Evolutionary conservation across 1,284 basidiomycete genomes (phyloP).

Genomic region (Apiotrichum veenhuisii): DNA sequence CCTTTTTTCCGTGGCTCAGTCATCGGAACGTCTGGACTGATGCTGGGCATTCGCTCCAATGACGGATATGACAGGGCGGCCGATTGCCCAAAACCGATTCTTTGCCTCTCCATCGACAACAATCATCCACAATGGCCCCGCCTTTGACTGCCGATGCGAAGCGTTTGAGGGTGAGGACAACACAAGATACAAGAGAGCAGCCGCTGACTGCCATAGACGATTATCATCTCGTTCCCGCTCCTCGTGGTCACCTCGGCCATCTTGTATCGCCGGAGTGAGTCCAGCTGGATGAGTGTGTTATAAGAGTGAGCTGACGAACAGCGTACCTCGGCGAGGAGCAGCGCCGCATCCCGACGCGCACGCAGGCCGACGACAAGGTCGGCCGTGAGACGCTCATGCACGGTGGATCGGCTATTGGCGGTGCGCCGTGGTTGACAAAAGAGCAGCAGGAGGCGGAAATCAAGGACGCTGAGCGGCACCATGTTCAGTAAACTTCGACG

Average conservation of each 20-base stretch:
- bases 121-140: slow-evolving; percentile 17
- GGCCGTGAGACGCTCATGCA: slow-evolving; percentile 14
- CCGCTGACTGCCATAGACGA: slow-evolving; percentile 27
- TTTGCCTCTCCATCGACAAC: background rate
- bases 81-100: background rate
- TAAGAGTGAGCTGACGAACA: slow-evolving; percentile 5
- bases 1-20: no score
- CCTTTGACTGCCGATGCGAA: slow-evolving; percentile 38
- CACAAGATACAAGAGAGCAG: background rate
- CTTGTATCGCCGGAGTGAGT: slow-evolving; percentile 44
- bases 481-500: no score
- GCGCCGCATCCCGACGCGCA: slow-evolving; percentile 28
- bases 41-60: no score
- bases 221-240: slow-evolving; percentile 46
- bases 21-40: no score
- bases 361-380: background rate
- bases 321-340: slow-evolving; percentile 45
- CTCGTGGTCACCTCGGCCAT: slow-evolving; percentile 46
- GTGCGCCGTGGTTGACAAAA: slow-evolving; percentile 29
- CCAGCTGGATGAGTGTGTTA: no score
- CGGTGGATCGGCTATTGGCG: slow-evolving; percentile 20
- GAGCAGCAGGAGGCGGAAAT: slow-evolving; percentile 18
- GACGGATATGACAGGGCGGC: no score
- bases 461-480: background rate
- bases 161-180: slow-evolving; percentile 31